phyloP scores from a whole-genome alignment of 2,329 filamentous ascomycete species.

The Nectriaceae sp. region DNA sequence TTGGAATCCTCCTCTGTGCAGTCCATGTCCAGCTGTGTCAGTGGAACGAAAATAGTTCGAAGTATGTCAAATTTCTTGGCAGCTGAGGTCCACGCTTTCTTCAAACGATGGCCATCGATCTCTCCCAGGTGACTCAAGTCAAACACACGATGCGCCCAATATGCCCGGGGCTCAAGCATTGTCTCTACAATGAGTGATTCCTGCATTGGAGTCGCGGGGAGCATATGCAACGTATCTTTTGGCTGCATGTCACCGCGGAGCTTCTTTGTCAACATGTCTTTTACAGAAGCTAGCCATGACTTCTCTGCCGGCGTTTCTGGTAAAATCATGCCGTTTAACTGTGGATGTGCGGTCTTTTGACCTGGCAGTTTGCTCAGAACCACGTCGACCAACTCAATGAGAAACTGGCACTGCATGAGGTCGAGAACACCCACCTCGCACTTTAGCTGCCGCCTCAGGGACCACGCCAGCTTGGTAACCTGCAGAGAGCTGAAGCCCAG shows the following conservation, averaged over 20 bases:
- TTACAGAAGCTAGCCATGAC: slow-evolving; percentile 13
- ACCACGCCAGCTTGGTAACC: slow-evolving; percentile 26
- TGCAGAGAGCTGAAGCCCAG: slow-evolving; percentile 26
- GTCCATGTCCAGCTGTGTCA: slow-evolving; percentile 16
- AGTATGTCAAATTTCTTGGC: slow-evolving; percentile 35
- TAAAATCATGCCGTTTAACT: no score
- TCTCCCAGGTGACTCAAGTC: slow-evolving; percentile 23
- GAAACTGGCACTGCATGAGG: slow-evolving; percentile 22
- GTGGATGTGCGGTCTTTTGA: neutral
- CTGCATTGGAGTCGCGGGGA: slow-evolving; percentile 37
- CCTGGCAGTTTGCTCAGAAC: slow-evolving; percentile 7
- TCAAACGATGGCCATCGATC: slow-evolving; percentile 31
- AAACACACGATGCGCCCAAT: slow-evolving; percentile 43
- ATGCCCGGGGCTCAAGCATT: slow-evolving; percentile 36
- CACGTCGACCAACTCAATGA: slow-evolving; percentile 23
- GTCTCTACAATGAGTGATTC: slow-evolving; percentile 42
- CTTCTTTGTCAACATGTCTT: slow-evolving; percentile 10
- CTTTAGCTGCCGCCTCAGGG: slow-evolving; percentile 15
- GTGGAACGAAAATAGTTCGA: slow-evolving; percentile 37
- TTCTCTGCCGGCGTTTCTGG: neutral
- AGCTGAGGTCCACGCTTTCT: slow-evolving; percentile 31
- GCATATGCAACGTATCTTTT: slow-evolving; percentile 16
- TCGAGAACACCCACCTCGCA: slow-evolving; percentile 23
- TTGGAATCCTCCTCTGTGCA: neutral
- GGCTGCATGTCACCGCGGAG: slow-evolving; percentile 14